Evolutionary conservation across 805 yeast species (phyloP), one percentile per base, ranked within the genome.

Genomic region (Myxozyma sirexii): DNA sequence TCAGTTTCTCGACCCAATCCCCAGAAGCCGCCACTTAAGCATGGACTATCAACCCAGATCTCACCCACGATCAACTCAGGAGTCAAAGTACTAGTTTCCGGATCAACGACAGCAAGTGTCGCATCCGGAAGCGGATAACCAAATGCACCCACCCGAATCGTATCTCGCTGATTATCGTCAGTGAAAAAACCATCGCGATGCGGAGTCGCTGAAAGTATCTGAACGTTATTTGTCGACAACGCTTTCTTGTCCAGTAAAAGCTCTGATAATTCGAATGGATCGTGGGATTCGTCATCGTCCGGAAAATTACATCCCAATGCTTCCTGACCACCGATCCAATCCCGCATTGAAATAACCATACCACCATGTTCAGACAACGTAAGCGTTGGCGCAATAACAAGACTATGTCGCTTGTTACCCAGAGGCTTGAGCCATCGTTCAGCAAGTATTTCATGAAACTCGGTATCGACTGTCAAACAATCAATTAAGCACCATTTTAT

Each of bases 81-180:
- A 3, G 90, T 88, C 17, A 94, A 75, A 1, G 85, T 77, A 38
- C 86, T 81, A 59, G 93, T 90, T 61, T 94, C 98, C 0, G 98
- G 98, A 70, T 96, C 91, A 0, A 94, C 98, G 29, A 94, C 83
- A 0, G 97, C 97, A 33, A 93, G 72, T 0, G 96, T 89, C 0
- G 97, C 93, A 75, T 93, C 97, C 0, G 97, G 97, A 1, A 94
- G 73, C 0, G 99, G 98, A 69, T 80, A 90, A 0, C 99, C 99
- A 78, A 93, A 94, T 0, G 97, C 87, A 17, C 96, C 96, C 0
- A 94, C 86, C 52, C 96, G 77, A 43, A 90, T 75, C 3, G 64
- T 59, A 41, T 60, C 63, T 15, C 49, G 23, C 23, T 35, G 38
- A 24, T 42, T 48, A 17, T 64, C 75, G 49, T 74, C 66, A 67